Evolutionary conservation across 1,284 basidiomycete genomes (phyloP).

Genomic region (Pisolithus thermaeus): DNA sequence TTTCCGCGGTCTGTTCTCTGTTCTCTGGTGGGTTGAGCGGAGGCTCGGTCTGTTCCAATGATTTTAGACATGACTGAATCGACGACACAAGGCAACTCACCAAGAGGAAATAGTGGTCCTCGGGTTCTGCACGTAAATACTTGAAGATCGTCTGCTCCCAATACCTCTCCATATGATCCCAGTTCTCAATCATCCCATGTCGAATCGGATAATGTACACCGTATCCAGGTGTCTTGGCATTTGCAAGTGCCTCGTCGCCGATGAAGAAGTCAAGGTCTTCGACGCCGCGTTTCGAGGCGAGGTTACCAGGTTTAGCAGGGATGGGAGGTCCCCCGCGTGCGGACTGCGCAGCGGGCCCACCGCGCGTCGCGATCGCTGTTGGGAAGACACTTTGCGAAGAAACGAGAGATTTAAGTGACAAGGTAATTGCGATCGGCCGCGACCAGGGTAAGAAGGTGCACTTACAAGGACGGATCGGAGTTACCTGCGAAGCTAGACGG

Average conservation of each 20-base stretch:
- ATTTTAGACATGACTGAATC: conserved; percentile 2
- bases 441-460: conserved; percentile 12
- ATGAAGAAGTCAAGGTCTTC: conserved; percentile 99
- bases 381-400: conserved; percentile 73
- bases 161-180: conserved; percentile 99
- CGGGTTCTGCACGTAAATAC: conserved; percentile 96
- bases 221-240: conserved; percentile 87
- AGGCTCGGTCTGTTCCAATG: conserved; percentile 77
- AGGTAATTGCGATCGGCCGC: neutral
- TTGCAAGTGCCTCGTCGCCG: conserved; percentile 95
- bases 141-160: conserved; percentile 99
- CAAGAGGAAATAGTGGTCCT: conserved; percentile 97
- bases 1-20: conserved; percentile 98
- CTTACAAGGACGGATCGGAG: conserved; percentile 95
- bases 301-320: conserved; percentile 83
- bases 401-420: neutral
- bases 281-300: conserved; percentile 95
- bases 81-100: conserved; percentile 44
- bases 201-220: conserved; percentile 95
- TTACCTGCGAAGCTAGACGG: conserved; percentile 88
- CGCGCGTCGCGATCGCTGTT: conserved; percentile 88
- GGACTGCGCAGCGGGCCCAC: conserved; percentile 54
- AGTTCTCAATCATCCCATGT: conserved; percentile 98
- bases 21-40: conserved; percentile 99
- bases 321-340: conserved; percentile 65